Evolutionary conservation across 768 basidiomycete species (phyloP), one percentile per base, ranked within the genome.

Genomic region (Leccinum disarticulatum): DNA sequence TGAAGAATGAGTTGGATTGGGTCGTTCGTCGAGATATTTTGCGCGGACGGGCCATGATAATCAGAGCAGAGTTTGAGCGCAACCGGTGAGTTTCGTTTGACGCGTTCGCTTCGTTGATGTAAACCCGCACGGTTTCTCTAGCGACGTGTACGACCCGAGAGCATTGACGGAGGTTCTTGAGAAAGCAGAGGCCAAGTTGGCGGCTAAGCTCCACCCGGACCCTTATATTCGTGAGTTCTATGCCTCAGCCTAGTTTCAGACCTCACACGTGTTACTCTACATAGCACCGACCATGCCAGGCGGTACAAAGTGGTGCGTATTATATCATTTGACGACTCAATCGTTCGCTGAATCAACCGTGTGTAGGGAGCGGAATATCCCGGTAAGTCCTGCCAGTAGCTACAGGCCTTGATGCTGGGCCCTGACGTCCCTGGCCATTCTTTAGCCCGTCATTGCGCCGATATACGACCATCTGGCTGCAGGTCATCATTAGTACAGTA

Each of bases 1-100:
- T 98, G 61, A 89, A 83, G 67, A 95, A 97, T 67, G 81, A 91
- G 52, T 79, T 96, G 55, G 88, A 98, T 76, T 98, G 96, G 96
- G 87, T 84, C 50, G 80, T 97, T 64, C 82, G 89, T 58, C 80
- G 95, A 56, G 90, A 94, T 68, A 70, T 93, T 1, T 98, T 93
- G 93, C 84, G 95, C 61, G 81, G 80, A 57, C 84, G 88, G 74
- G 95, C 95, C 13, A 75, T 95, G 67, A 79, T 88, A 73, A 92
- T 98, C 64, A 79, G 96, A 62, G 95, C 95, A 61, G 85, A 93
- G 73, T 98, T 98, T 72, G 96, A 98, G 79, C 77, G 82, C 66
- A 94, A 98, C 81, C 85, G 94, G 93, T 92, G 72, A 54, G 72
- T 61, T 52, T 6, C n/a, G 43, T 19, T 43, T 11, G 43, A 43